Percentiles rank a stretch among this genome's conserved stretches.
phyloP scores from a whole-genome alignment of 148 eudicot species.

The Rhododendron ovatum region DNA sequence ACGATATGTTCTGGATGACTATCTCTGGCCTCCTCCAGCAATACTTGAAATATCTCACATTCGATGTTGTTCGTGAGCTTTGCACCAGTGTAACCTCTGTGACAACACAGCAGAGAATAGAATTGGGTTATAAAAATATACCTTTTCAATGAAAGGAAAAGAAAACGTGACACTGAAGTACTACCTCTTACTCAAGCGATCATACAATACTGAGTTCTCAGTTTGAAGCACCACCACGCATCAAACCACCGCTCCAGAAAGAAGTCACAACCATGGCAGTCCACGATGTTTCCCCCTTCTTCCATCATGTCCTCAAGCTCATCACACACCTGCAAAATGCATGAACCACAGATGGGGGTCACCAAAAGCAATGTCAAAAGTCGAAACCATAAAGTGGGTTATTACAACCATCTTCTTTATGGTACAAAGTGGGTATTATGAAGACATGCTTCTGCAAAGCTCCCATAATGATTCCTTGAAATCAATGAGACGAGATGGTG shows the following conservation, averaged over 20 bases:
- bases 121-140: background rate
- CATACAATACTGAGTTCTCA: conserved; percentile 78
- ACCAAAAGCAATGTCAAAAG: background rate
- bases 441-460: background rate
- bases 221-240: conserved; percentile 85
- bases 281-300: conserved; percentile 81
- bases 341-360: background rate
- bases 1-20: conserved; percentile 56
- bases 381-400: background rate
- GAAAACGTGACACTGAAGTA: background rate
- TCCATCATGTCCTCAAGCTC: conserved; percentile 93
- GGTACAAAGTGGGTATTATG: background rate
- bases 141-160: background rate
- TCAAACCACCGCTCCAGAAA: conserved; percentile 98
- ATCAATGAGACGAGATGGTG: background rate
- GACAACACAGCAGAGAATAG: conserved; percentile 1
- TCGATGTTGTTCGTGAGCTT: conserved; percentile 75
- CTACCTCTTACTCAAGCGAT: conserved; percentile 75
- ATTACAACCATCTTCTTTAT: background rate
- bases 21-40: conserved; percentile 75
- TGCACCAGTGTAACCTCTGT: conserved; percentile 72
- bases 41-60: conserved; percentile 73
- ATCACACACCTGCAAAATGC: conserved; percentile 69
- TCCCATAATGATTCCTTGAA: background rate
- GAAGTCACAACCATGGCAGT: conserved; percentile 94